Percentiles rank a stretch among this genome's conserved stretches.
phyloP scores from a whole-genome alignment of 2,329 filamentous ascomycete species.

The Sporothrix sp. region DNA sequence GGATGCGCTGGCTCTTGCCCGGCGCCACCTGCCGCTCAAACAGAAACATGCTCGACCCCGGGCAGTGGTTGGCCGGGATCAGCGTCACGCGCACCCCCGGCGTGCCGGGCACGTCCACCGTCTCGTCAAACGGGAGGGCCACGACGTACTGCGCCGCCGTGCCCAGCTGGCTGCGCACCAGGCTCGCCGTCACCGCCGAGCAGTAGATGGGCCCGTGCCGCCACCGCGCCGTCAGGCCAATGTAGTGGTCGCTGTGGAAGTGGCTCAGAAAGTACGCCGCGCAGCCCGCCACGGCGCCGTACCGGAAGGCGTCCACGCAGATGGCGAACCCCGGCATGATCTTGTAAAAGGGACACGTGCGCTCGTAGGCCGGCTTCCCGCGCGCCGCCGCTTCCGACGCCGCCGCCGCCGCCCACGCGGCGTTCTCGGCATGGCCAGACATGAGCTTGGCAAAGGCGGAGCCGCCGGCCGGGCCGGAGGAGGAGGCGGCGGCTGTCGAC shows the following conservation, averaged over 20 bases:
- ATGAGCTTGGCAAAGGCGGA: slow-evolving; percentile 91
- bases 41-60: slow-evolving; percentile 84
- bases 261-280: slow-evolving; percentile 95
- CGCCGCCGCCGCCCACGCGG: slow-evolving; percentile 81
- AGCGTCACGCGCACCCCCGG: slow-evolving; percentile 81
- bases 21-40: slow-evolving; percentile 62
- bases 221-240: slow-evolving; percentile 83
- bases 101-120: slow-evolving; percentile 69
- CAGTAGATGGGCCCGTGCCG: slow-evolving; percentile 92
- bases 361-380: slow-evolving; percentile 76
- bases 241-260: slow-evolving; percentile 96
- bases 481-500: background rate
- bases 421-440: slow-evolving; percentile 82
- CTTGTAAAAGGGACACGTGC: slow-evolving; percentile 97
- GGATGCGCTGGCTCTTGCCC: slow-evolving; percentile 52
- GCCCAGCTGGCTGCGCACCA: slow-evolving; percentile 75
- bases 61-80: slow-evolving; percentile 94
- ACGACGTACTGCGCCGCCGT: slow-evolving; percentile 82
- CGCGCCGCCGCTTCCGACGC: slow-evolving; percentile 67
- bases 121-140: slow-evolving; percentile 74
- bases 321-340: slow-evolving; percentile 90
- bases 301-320: slow-evolving; percentile 91
- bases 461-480: slow-evolving; percentile 22
- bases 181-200: slow-evolving; percentile 81
- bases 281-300: slow-evolving; percentile 85